Percentiles rank a stretch among this genome's conserved stretches.
Conservation (phyloP, 148 eudicot genomes). For the Talinum fruticosum region DNA sequence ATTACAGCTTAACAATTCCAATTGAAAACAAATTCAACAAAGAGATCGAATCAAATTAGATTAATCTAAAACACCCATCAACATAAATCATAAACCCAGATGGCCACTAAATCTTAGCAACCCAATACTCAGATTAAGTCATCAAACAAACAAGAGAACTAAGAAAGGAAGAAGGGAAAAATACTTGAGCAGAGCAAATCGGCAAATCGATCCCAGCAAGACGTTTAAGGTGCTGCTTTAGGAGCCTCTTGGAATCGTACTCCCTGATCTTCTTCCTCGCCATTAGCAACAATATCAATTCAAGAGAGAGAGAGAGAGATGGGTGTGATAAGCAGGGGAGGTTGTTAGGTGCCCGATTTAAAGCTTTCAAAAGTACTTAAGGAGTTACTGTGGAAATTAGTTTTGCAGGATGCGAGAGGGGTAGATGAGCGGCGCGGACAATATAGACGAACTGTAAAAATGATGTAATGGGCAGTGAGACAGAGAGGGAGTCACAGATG, state of each 20-base stretch:
- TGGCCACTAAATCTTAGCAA: background rate
- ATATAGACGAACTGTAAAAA: background rate
- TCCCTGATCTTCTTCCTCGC: conserved; percentile 95
- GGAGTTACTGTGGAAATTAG: background rate
- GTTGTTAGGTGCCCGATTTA: conserved; percentile 5
- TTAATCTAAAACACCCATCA: conserved; percentile 7
- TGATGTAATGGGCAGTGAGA: background rate
- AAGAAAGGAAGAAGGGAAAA: background rate
- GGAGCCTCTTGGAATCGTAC: conserved; percentile 83
- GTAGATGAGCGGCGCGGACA: conserved; percentile 5
- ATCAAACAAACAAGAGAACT: background rate
- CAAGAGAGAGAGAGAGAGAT: conserved; percentile 4
- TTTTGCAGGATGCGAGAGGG: background rate
- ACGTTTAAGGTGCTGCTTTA: conserved; percentile 70
- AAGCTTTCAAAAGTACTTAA: background rate
- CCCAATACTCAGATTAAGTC: conserved; percentile 6
- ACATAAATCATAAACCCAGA: conserved; percentile 4
- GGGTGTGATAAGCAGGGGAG: conserved; percentile 4
- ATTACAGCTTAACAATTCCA: background rate
- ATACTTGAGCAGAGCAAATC: conserved; percentile 80
- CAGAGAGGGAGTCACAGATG: background rate
- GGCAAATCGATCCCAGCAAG: conserved; percentile 52
- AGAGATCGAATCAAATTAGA: conserved; percentile 13
- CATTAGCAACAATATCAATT: conserved; percentile 28
- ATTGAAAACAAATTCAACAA: background rate